phyloP scores from a whole-genome alignment of 805 yeast species.

The Starmera dryadoides region DNA sequence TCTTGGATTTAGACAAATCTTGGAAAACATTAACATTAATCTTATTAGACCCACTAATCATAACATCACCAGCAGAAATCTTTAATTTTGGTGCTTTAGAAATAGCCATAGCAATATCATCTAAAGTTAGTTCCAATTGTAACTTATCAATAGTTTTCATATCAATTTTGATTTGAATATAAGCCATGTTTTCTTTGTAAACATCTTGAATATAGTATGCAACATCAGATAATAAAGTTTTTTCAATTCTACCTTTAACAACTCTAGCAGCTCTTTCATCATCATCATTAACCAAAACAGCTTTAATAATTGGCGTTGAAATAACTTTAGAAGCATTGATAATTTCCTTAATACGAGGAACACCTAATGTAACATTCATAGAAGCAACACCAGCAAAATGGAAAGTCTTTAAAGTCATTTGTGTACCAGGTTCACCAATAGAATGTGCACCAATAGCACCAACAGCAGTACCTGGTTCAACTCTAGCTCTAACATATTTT shows the following conservation, averaged over 20 bases:
- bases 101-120: conserved; percentile 80
- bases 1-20: conserved; percentile 33
- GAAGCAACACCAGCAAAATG: conserved; percentile 99
- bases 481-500: conserved; percentile 84
- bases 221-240: conserved; percentile 80
- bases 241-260: conserved; percentile 95
- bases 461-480: conserved; percentile 98
- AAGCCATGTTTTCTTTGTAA: conserved; percentile 73
- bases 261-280: conserved; percentile 99
- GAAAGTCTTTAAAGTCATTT: conserved; percentile 94
- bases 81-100: conserved; percentile 84
- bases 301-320: conserved; percentile 94
- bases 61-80: conserved; percentile 64
- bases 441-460: conserved; percentile 99
- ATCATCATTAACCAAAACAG: conserved; percentile 82
- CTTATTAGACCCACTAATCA: conserved; percentile 55
- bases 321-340: conserved; percentile 94
- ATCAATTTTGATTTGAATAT: conserved; percentile 75
- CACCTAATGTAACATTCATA: conserved; percentile 98
- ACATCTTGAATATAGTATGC: conserved; percentile 91
- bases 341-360: conserved; percentile 98
- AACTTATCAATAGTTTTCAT: conserved; percentile 76
- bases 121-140: conserved; percentile 83
- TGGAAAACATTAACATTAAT: conserved; percentile 55
- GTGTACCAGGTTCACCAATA: conserved; percentile 99